phyloP scores from a whole-genome alignment of 140 eudicot genomes.

The Anethum foeniculum region DNA sequence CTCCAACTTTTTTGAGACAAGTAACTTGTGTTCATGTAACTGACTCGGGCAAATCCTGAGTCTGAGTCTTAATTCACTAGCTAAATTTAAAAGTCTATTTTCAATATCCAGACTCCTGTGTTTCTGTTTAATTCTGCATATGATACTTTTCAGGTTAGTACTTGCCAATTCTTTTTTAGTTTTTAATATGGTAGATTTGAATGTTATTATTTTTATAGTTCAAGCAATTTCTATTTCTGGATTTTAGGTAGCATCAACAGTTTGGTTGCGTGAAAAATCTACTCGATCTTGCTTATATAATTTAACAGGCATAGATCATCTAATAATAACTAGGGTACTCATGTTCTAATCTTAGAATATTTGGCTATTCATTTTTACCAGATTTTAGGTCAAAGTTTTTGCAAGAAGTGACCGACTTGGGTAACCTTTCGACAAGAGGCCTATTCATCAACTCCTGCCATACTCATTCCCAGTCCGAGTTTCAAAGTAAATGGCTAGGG shows the following conservation, averaged over 20 bases:
- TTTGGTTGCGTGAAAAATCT: neutral
- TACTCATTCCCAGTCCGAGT: no score
- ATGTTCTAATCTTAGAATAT: no score
- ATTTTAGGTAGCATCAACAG: neutral
- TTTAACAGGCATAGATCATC: no score
- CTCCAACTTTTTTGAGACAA: no score
- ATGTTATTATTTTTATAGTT: neutral
- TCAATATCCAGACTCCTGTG: neutral
- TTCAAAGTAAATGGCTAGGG: no score
- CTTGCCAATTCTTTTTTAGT: neutral
- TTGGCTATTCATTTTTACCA: no score
- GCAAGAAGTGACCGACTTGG: no score
- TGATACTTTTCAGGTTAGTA: neutral
- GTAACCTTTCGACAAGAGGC: no score
- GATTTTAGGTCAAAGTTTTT: no score
- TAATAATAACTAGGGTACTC: no score
- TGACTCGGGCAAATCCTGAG: neutral
- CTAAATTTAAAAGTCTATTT: neutral
- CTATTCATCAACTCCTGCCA: no score
- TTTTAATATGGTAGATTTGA: neutral
- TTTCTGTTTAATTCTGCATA: neutral
- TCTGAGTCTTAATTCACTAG: neutral
- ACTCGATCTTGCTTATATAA: neutral
- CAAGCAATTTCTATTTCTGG: neutral
- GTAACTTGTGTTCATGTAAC: no score